Conservation (phyloP, 805 yeast species). For the Wickerhamiella occidentalis region DNA sequence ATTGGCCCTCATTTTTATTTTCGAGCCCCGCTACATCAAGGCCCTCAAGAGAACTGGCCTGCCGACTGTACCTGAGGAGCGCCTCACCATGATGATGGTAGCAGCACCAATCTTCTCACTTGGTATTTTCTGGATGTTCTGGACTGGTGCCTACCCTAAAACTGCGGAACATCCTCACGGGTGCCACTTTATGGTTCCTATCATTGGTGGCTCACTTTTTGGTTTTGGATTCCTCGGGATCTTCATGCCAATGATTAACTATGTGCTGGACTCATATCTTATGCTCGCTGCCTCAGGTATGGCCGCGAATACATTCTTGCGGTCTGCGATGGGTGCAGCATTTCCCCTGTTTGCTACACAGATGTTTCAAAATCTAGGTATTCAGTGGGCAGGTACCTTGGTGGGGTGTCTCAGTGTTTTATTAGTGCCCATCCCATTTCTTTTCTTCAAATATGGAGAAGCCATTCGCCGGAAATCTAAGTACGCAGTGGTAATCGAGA, state of each 20-base stretch:
- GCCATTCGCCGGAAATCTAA: slow-evolving; percentile 44
- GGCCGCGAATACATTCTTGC: slow-evolving; percentile 59
- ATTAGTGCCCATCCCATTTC: slow-evolving; percentile 55
- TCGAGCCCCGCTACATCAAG: slow-evolving; percentile 42
- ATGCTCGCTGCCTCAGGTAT: slow-evolving; percentile 67
- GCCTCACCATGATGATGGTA: slow-evolving; percentile 62
- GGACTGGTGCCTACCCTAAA: slow-evolving; percentile 71
- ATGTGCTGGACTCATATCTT: slow-evolving; percentile 59
- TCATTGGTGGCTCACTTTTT: slow-evolving; percentile 48
- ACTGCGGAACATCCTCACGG: slow-evolving; percentile 52
- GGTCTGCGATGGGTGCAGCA: slow-evolving; percentile 55
- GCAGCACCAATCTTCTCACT: slow-evolving; percentile 60
- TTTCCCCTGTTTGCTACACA: slow-evolving; percentile 61
- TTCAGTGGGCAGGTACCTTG: slow-evolving; percentile 68
- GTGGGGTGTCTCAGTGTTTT: slow-evolving; percentile 48
- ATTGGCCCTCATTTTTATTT: slow-evolving; percentile 35
- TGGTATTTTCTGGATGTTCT: slow-evolving; percentile 77
- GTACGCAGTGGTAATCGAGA: slow-evolving; percentile 32
- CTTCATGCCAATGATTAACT: slow-evolving; percentile 56
- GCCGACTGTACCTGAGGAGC: slow-evolving; percentile 63
- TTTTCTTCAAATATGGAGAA: slow-evolving; percentile 49
- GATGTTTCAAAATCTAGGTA: slow-evolving; percentile 58
- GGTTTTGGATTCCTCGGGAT: slow-evolving; percentile 60
- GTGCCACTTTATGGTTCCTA: slow-evolving; percentile 69
- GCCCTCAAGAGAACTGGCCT: slow-evolving; percentile 38